Percentiles rank a stretch among this genome's conserved stretches.
Conservation (phyloP, 805 yeast species). For the Candida quercuum region DNA sequence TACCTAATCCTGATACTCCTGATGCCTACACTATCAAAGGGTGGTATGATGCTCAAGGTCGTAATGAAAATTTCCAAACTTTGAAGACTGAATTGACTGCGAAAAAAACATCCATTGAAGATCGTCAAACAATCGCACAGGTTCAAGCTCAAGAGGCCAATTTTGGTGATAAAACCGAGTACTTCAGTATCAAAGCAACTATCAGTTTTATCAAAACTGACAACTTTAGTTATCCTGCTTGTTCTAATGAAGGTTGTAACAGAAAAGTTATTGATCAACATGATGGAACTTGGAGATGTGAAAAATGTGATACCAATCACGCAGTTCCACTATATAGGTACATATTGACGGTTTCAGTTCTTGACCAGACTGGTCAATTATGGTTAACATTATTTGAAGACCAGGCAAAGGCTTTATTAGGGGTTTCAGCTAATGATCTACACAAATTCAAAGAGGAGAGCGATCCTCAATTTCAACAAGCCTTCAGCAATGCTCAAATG, state of each 20-base stretch:
- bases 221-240: slow-evolving; percentile 85
- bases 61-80: slow-evolving; percentile 52
- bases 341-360: slow-evolving; percentile 67
- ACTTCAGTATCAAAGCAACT: slow-evolving; percentile 68
- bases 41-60: slow-evolving; percentile 88
- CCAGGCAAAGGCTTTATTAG: slow-evolving; percentile 66
- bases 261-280: slow-evolving; percentile 75
- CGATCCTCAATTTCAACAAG: slow-evolving; percentile 38
- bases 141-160: slow-evolving; percentile 70
- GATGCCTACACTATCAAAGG: slow-evolving; percentile 88
- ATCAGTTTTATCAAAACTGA: slow-evolving; percentile 68
- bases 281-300: slow-evolving; percentile 87
- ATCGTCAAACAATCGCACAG: slow-evolving; percentile 61
- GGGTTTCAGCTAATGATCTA: slow-evolving; percentile 56
- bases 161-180: slow-evolving; percentile 72
- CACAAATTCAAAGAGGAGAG: slow-evolving; percentile 41
- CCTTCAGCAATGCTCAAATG: slow-evolving; percentile 49
- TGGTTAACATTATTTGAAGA: slow-evolving; percentile 89
- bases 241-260: slow-evolving; percentile 70
- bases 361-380: slow-evolving; percentile 76
- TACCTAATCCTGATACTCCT: slow-evolving; percentile 80
- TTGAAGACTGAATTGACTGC: slow-evolving; percentile 48
- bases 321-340: slow-evolving; percentile 74
- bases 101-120: slow-evolving; percentile 37
- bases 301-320: slow-evolving; percentile 72